Evolutionary conservation across 257 asterid species (phyloP).

Genomic region (Jacaranda copaia): DNA sequence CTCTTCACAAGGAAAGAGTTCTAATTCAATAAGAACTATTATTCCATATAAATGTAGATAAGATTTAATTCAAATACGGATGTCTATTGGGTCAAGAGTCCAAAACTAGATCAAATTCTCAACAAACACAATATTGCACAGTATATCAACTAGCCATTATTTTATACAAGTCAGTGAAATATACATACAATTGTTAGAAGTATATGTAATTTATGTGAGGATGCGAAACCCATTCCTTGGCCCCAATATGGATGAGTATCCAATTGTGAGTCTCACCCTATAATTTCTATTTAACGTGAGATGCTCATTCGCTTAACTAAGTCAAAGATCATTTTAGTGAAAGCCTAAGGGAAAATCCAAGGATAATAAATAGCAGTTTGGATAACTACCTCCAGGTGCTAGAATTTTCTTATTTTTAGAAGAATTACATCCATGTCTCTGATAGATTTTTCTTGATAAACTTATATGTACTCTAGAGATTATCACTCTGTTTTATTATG

Average conservation of each 20-base stretch:
- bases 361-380: not conserved
- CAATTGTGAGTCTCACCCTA: constrained; percentile 19
- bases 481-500: not conserved
- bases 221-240: constrained; percentile 19
- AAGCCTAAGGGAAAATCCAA: constrained; percentile 16
- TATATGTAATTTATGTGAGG: constrained; percentile 10
- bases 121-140: constrained; percentile 15
- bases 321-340: constrained; percentile 6
- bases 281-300: not conserved
- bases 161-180: constrained; percentile 17
- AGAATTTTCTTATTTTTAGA: constrained; percentile 2
- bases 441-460: constrained; percentile 13
- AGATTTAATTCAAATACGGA: too few relatives aligned
- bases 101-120: too few relatives aligned
- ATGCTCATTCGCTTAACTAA: not conserved
- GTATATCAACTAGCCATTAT: not conserved
- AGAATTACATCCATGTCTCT: not conserved
- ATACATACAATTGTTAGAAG: constrained; percentile 29
- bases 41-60: too few relatives aligned
- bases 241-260: constrained; percentile 12
- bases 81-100: too few relatives aligned
- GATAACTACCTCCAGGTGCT: not conserved
- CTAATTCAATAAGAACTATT: too few relatives aligned
- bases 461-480: not conserved
- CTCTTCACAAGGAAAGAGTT: too few relatives aligned